Percentiles rank a stretch among this genome's conserved stretches.
Evolutionary conservation across 225 moss, liverwort and hornwort genomes (phyloP).

Genomic region (Marchantia paleacea): DNA sequence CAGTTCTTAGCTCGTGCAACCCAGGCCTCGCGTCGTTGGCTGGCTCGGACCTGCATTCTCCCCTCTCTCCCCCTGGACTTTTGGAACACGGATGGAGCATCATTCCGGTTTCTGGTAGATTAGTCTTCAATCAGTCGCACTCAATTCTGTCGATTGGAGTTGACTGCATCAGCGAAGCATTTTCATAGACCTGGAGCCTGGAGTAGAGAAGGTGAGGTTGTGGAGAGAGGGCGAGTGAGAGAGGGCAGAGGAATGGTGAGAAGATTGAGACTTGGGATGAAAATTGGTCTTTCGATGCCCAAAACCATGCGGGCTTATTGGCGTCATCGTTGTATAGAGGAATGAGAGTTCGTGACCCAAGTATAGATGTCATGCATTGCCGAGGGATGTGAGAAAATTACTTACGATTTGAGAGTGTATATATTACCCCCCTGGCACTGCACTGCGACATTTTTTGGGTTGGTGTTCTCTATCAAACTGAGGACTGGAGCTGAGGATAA

Average conservation of each 20-base stretch:
- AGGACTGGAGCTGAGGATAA: not conserved
- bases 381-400: not conserved
- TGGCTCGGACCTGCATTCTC: conserved; percentile 10
- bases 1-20: conserved; percentile 8
- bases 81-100: conserved; percentile 15
- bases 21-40: not conserved
- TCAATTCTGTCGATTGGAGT: conserved; percentile 10
- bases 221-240: not conserved
- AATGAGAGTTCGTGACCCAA: not conserved
- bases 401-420: not conserved
- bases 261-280: not conserved
- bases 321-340: conserved; percentile 8
- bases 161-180: not conserved
- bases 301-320: conserved; percentile 1
- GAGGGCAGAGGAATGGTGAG: conserved; percentile 7
- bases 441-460: not conserved
- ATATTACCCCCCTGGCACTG: not conserved
- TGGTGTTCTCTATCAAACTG: not conserved
- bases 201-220: not conserved
- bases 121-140: conserved; percentile 1
- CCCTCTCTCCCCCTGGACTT: conserved; percentile 11
- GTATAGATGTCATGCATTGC: not conserved
- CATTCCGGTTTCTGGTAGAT: not conserved
- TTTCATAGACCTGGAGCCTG: not conserved
- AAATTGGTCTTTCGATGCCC: not conserved